A percentile compares a stretch with the other conserved stretches of the same genome.
Conservation (phyloP, 352 stramenopile genomes). For the Pythium periplocum region DNA sequence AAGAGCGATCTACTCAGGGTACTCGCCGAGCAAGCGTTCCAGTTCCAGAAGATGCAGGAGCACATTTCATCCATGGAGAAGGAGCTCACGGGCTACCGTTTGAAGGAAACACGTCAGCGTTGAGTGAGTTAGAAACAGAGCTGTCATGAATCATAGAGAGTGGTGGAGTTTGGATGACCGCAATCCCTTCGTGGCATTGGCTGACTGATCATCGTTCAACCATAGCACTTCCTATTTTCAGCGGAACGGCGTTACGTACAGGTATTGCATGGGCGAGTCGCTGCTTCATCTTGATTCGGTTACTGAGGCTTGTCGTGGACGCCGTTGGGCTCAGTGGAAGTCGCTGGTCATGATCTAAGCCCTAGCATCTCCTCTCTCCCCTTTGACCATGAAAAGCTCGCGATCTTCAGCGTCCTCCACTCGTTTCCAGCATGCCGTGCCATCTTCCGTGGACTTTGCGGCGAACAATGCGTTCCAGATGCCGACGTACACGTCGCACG, state of each 20-base stretch:
- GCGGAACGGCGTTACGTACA: too few species aligned
- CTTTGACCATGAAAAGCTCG: conserved; percentile 6
- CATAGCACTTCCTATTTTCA: too few species aligned
- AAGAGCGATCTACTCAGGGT: conserved; percentile 74
- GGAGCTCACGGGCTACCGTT: conserved; percentile 37
- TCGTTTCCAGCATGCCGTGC: conserved; percentile 3
- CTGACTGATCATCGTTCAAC: too few species aligned
- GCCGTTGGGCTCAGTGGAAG: too few species aligned
- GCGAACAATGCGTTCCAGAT: conserved; percentile 30
- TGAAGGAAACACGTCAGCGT: conserved; percentile 3
- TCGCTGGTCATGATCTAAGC: too few species aligned
- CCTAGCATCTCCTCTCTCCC: too few species aligned
- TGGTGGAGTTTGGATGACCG: too few species aligned
- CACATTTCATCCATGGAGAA: conserved; percentile 68
- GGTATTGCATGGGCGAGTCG: too few species aligned
- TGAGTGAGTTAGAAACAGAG: neutral
- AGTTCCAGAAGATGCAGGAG: conserved; percentile 74
- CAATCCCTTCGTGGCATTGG: too few species aligned
- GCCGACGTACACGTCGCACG: conserved; percentile 38
- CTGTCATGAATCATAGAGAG: too few species aligned
- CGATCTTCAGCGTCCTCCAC: conserved; percentile 1
- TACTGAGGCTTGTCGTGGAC: too few species aligned
- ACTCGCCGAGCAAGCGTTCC: conserved; percentile 54
- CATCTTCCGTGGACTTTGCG: neutral
- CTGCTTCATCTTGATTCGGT: too few species aligned